A percentile compares a stretch with the other conserved stretches of the same genome.
Conservation (phyloP, 371 early-diverging fungal genomes). For the Phascolomyces articulosus region DNA sequence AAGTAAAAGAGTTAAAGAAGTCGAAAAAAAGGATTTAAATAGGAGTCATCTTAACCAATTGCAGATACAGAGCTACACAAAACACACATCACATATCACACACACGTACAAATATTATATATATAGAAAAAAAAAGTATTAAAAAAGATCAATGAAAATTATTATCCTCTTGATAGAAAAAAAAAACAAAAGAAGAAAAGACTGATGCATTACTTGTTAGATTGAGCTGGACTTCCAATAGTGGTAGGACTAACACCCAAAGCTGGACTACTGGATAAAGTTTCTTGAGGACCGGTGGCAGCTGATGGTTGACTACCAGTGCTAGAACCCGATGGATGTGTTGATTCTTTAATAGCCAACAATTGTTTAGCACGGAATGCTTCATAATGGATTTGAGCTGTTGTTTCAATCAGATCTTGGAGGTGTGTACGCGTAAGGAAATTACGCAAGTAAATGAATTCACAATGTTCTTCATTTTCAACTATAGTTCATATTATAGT, state of each 20-base stretch:
- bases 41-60: conserved; percentile 22
- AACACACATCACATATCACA: too few species aligned
- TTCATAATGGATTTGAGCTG: conserved; percentile 87
- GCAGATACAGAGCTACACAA: conserved; percentile 38
- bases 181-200: background rate
- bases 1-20: background rate
- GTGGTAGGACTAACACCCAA: conserved; percentile 21
- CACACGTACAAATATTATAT: too few species aligned
- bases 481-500: conserved; percentile 36
- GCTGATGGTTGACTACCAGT: conserved; percentile 23
- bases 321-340: conserved; percentile 27
- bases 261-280: conserved; percentile 21
- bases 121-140: background rate
- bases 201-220: conserved; percentile 27
- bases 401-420: conserved; percentile 87
- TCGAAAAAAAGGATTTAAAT: too few species aligned
- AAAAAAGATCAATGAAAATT: background rate
- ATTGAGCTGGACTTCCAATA: conserved; percentile 44
- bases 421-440: conserved; percentile 86
- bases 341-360: conserved; percentile 80
- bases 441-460: conserved; percentile 83
- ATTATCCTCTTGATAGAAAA: background rate
- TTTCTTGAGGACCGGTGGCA: conserved; percentile 19
- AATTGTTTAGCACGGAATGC: conserved; percentile 90
- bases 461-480: conserved; percentile 76